Base-by-base conservation (phyloP, 352 stramenopile species). In the Saprolegnia diclina region DNA sequence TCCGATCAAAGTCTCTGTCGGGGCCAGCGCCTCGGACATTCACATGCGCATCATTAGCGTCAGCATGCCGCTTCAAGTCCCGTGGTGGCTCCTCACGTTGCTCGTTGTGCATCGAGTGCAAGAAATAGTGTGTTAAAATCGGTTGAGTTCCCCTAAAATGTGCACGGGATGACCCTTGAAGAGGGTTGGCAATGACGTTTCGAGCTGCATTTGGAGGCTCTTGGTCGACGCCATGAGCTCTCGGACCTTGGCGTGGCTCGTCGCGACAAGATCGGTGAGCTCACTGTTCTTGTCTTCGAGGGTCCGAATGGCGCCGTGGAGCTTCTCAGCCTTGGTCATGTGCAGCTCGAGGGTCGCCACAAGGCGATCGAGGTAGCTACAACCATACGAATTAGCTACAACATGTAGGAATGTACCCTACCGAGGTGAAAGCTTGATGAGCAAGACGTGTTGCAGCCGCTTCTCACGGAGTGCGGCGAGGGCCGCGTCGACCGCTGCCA, bases 121-220 rank as follows among this genome's bases (percentile, higher is more conserved):
- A 35, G 29, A 35, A 35, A 35, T 6, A 35, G 29, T 35, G 24
- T 2, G 46, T 54, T 54, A 54, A 54, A 54, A 29, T 2, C 46
- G n/a, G 78, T 90, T 92, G 46, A 92, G 75, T 26, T 90, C 85
- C 26, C 85, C 85, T n/a, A 91, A 75, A 65, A 93, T 88, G 73
- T 89, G 89, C 29, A 93, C 81, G 54, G 82, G 84, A 76, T 88
- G 84, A 7, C 85, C 85, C 72, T 89, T 89, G 65, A 91, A 93
- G 21, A 93, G 64, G 21, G 76, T 42, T 3, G 83, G 82, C 56
- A 93, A 56, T 13, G 75, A 76, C 40, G 54, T 71, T 73, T 93
- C 83, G 55, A 93, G 55, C 81, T 91, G 56, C 14, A 50, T 77
- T 76, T 90, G 89, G 56, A 92, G 69, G 48, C 80, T 82, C 72